phyloP scores from a whole-genome alignment of 2,329 filamentous ascomycete species.

The Aureobasidium pullulans region DNA sequence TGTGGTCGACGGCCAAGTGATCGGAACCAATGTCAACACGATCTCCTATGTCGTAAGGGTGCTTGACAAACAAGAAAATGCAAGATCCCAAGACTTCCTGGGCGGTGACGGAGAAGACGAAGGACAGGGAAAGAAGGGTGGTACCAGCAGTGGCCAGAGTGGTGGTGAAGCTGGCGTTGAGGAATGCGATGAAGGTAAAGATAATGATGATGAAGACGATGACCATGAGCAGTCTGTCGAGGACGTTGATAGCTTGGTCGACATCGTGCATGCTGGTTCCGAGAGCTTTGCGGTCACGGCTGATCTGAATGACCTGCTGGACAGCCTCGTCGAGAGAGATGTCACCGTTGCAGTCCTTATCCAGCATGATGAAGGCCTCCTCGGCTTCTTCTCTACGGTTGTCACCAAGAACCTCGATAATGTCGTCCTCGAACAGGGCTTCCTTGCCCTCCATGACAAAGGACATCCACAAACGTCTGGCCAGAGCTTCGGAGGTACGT shows the following conservation, averaged over 20 bases:
- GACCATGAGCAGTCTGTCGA: conserved; percentile 77
- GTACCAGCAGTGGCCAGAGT: conserved; percentile 87
- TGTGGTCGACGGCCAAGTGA: conserved; percentile 79
- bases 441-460: conserved; percentile 89
- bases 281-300: conserved; percentile 80
- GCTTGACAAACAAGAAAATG: conserved; percentile 98
- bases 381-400: conserved; percentile 70
- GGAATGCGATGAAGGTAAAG: conserved; percentile 61
- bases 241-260: conserved; percentile 82
- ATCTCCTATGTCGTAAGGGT: conserved; percentile 93
- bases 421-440: conserved; percentile 68
- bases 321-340: conserved; percentile 95
- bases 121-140: conserved; percentile 87
- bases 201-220: conserved; percentile 74
- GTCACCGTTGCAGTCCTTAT: conserved; percentile 85
- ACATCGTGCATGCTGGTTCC: conserved; percentile 95
- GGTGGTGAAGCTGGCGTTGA: conserved; percentile 76
- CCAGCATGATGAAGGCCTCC: conserved; percentile 73
- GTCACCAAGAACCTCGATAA: conserved; percentile 77
- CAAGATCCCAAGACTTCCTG: conserved; percentile 97
- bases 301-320: conserved; percentile 74
- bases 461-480: conserved; percentile 95
- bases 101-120: conserved; percentile 84
- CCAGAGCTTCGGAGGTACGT: conserved; percentile 79
- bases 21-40: conserved; percentile 72